Evolutionary conservation across 495 filamentous ascomycete species (phyloP).

Genomic region (Aspergillus cavernicola): DNA sequence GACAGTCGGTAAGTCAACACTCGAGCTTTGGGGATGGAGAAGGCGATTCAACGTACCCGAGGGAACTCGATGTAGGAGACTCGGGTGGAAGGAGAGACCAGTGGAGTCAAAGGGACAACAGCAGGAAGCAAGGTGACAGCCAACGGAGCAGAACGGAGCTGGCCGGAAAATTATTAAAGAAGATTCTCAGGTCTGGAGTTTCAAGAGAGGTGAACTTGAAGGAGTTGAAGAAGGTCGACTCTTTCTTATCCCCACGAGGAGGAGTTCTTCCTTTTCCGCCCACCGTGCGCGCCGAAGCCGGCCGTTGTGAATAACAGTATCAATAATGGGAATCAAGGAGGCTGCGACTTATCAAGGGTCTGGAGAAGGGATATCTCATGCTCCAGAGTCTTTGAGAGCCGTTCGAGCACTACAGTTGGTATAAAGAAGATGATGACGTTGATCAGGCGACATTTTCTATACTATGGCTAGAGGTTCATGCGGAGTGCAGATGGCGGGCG

Average conservation of each 20-base stretch:
- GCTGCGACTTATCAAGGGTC: not conserved
- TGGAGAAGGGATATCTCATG: too few relatives aligned
- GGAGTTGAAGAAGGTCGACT: slow-evolving; percentile 9
- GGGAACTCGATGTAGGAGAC: slow-evolving; percentile 14
- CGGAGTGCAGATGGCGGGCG: slow-evolving; percentile 1
- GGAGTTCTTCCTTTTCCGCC: slow-evolving; percentile 22
- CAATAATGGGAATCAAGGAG: slow-evolving; percentile 3
- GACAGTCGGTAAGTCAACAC: slow-evolving; percentile 19
- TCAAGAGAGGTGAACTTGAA: slow-evolving; percentile 18
- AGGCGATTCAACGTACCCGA: slow-evolving; percentile 20
- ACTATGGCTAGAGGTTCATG: slow-evolving; percentile 1
- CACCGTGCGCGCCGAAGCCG: slow-evolving; percentile 39
- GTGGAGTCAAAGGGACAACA: slow-evolving; percentile 20
- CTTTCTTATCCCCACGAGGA: slow-evolving; percentile 24
- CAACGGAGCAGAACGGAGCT: slow-evolving; percentile 31
- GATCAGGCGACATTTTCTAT: not conserved
- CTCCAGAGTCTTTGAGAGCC: too few relatives aligned
- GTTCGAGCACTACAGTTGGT: too few relatives aligned
- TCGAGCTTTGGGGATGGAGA: not conserved
- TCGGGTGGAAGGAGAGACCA: slow-evolving; percentile 24
- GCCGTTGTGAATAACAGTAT: slow-evolving; percentile 26
- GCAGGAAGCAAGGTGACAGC: not conserved
- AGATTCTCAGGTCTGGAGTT: slow-evolving; percentile 1
- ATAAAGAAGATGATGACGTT: slow-evolving; percentile 14
- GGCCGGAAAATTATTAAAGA: slow-evolving; percentile 17